Conservation (phyloP, 2,329 filamentous ascomycete genomes). For the Cordyceps fumosorosea region DNA sequence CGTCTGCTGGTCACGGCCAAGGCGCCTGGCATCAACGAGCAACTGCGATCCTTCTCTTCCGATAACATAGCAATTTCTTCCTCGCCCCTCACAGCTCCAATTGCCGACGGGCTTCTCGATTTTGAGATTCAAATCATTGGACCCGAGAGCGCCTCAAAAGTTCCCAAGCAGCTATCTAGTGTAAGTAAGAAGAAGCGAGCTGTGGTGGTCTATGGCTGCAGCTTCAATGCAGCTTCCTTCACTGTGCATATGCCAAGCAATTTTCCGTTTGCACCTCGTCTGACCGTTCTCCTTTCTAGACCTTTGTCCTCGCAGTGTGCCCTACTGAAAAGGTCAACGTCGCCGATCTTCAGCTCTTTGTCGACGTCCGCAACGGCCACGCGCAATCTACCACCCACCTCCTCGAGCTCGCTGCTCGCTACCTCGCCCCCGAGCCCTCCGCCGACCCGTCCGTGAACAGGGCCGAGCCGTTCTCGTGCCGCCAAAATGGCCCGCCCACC, state of each 20-base stretch:
- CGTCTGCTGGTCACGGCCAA: conserved; percentile 9
- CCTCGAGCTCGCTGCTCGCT: conserved; percentile 12
- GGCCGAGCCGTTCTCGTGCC: conserved; percentile 7
- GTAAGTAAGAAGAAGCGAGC: conserved; percentile 9
- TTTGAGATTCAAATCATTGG: conserved; percentile 8
- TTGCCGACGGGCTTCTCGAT: neutral
- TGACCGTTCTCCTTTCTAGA: neutral
- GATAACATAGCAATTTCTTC: neutral
- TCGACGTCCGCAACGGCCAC: conserved; percentile 12
- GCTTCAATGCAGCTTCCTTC: too few species aligned
- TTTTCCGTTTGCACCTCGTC: neutral
- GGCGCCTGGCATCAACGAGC: conserved; percentile 4
- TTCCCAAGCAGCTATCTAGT: conserved; percentile 8
- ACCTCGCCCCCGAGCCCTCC: conserved; percentile 1
- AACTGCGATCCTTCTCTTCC: neutral
- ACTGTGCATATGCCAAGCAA: too few species aligned
- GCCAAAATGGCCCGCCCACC: conserved; percentile 8
- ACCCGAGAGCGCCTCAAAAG: neutral
- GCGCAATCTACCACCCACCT: neutral
- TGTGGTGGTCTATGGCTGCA: too few species aligned
- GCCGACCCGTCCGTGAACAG: neutral
- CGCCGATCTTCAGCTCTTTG: conserved; percentile 9
- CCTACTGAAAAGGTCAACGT: neutral
- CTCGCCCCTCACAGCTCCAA: neutral
- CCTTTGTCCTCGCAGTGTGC: neutral